Conservation (phyloP, 2,329 filamentous ascomycete genomes). For the Fusarium drepaniforme region DNA sequence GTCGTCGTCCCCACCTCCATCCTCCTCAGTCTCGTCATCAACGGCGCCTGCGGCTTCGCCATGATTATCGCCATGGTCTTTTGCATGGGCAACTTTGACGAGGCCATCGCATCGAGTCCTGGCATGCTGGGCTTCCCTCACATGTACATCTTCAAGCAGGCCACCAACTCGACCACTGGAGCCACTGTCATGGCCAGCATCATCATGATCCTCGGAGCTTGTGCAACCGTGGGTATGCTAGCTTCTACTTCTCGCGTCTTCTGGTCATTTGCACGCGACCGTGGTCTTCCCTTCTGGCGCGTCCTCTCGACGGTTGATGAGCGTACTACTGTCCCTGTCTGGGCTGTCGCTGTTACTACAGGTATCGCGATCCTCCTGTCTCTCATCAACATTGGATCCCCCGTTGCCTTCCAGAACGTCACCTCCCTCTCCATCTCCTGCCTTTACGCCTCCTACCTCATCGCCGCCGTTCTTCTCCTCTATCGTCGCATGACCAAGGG, state of each 20-base stretch:
- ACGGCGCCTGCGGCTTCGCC: constrained; percentile 65
- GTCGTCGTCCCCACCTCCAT: constrained; percentile 63
- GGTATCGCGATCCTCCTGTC: constrained; percentile 46
- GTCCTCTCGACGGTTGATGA: constrained; percentile 43
- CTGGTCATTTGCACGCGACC: constrained; percentile 62
- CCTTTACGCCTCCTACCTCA: constrained; percentile 47
- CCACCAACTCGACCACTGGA: constrained; percentile 60
- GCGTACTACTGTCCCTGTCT: constrained; percentile 45
- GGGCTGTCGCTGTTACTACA: constrained; percentile 43
- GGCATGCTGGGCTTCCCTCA: constrained; percentile 62
- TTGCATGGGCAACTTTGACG: constrained; percentile 62
- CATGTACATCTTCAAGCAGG: constrained; percentile 68
- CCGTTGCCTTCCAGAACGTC: constrained; percentile 47
- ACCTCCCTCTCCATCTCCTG: constrained; percentile 47
- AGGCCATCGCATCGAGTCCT: constrained; percentile 57
- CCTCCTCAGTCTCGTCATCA: constrained; percentile 61
- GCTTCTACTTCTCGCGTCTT: constrained; percentile 69
- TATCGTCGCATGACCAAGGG: constrained; percentile 47
- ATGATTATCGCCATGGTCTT: constrained; percentile 69
- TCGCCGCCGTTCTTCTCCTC: constrained; percentile 43
- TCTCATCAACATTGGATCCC: constrained; percentile 50
- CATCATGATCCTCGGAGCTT: constrained; percentile 61
- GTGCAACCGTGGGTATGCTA: constrained; percentile 64
- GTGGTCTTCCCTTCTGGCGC: constrained; percentile 47
- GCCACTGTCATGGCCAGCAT: constrained; percentile 64